Conservation (phyloP, 495 filamentous ascomycete species). For the Collariella sp. region DNA sequence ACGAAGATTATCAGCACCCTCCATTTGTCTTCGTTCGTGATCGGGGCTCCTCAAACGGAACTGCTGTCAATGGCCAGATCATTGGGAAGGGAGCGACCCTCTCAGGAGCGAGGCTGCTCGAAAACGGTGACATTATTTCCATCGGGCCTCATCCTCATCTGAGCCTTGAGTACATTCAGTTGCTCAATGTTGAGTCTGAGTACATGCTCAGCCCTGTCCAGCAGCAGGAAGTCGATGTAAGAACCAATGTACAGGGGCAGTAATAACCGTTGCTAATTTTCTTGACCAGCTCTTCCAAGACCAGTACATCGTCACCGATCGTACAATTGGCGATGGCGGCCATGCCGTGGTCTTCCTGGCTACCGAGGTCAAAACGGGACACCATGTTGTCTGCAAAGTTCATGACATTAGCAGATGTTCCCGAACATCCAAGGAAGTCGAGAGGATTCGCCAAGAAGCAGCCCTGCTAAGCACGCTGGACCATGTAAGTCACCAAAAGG, state of each 20-base stretch:
- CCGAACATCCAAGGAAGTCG: constrained; percentile 8
- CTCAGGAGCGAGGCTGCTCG: constrained; percentile 41
- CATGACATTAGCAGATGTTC: constrained; percentile 23
- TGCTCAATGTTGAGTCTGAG: background rate
- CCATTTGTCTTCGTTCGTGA: constrained; percentile 56
- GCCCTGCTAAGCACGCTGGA: constrained; percentile 47
- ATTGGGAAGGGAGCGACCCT: constrained; percentile 30
- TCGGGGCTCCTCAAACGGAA: constrained; percentile 48
- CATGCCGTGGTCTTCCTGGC: constrained; percentile 81
- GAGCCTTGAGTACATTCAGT: constrained; percentile 28
- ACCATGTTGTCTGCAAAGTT: constrained; percentile 74
- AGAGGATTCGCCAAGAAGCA: constrained; percentile 41
- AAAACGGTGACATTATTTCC: constrained; percentile 46
- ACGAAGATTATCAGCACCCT: constrained; percentile 28
- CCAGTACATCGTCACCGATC: constrained; percentile 41
- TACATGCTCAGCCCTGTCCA: constrained; percentile 13
- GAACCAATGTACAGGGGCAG: background rate
- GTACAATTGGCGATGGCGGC: constrained; percentile 71
- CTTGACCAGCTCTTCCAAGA: constrained; percentile 38
- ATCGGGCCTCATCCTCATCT: constrained; percentile 27
- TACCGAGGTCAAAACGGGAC: constrained; percentile 52
- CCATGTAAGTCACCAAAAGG: constrained; percentile 42
- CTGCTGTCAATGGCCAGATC: constrained; percentile 40
- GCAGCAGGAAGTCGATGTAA: constrained; percentile 23
- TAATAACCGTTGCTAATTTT: background rate